A percentile compares a stretch with the other conserved stretches of the same genome.
These are phyloP conservation scores for Moricandia moricandioides DNA, from an alignment of 345 rosid genomes.

Conservation along the genomic window DNA sequence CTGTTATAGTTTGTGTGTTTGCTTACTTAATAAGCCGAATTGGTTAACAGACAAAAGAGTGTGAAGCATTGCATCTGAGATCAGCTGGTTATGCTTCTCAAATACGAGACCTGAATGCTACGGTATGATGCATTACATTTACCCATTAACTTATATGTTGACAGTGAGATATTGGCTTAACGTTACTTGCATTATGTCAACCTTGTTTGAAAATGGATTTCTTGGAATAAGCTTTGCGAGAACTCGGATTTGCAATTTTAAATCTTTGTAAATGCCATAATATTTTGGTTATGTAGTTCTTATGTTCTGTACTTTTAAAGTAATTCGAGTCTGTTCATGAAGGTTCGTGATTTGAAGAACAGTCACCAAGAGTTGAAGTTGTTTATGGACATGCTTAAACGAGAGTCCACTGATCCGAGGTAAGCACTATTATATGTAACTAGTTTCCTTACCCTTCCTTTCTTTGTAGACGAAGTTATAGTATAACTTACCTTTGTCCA, in stretches of 20 bases:
- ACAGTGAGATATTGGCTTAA: background rate
- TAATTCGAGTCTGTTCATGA: slow-evolving; percentile 35
- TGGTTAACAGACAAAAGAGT: slow-evolving; percentile 63
- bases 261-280: background rate
- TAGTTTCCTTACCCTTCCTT: background rate
- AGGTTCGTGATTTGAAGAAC: slow-evolving; percentile 71
- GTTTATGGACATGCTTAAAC: slow-evolving; percentile 80
- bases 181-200: background rate
- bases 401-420: slow-evolving; percentile 77
- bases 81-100: slow-evolving; percentile 59
- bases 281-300: slow-evolving; percentile 1
- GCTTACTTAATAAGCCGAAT: slow-evolving; percentile 18
- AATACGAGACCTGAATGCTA: slow-evolving; percentile 57
- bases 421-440: slow-evolving; percentile 24
- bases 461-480: background rate
- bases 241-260: background rate
- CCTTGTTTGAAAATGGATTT: background rate
- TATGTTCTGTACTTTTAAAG: slow-evolving; percentile 7
- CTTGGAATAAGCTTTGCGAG: background rate
- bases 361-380: slow-evolving; percentile 73
- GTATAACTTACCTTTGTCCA: slow-evolving; percentile 1
- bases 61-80: slow-evolving; percentile 55
- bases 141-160: slow-evolving; percentile 10
- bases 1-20: slow-evolving; percentile 15
- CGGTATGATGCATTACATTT: slow-evolving; percentile 54